Evolutionary conservation across 1,284 basidiomycete species (phyloP), one percentile per base, ranked within the genome.

Genomic region (Cryptococcus sp.): DNA sequence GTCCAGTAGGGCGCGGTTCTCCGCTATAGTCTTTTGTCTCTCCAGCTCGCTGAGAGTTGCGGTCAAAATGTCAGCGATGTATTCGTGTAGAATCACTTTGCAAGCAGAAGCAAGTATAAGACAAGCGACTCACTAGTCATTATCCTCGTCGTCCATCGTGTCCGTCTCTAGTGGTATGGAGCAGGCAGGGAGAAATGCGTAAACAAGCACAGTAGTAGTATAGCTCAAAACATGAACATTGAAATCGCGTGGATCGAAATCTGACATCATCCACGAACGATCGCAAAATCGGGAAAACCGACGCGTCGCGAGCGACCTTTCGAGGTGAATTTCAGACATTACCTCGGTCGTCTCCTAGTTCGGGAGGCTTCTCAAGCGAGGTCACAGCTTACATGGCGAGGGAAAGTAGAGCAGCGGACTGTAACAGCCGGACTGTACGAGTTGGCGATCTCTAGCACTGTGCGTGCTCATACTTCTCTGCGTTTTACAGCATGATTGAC

Each of bases 21-120:
- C 73, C 2, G 74, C 73, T 47, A 81, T 81, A 25, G 70, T 79
- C 58, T 75, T 72, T 52, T 71, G 74, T 11, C 80, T 72, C 63
- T 79, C 75, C 38, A 68, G 57, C 61, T 80, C 78, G 64, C 78
- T 80, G 54, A 20, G 17, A 22, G 17, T 13, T 19, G 43, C 11
- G 20, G 4, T 8, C n/a, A 47, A 22, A 16, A 10, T n/a, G 6
- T 27, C 27, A 23, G 43, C n/a, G 22, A 27, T 25, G 13, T 35
- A 38, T 23, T 19, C 13, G n/a, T n/a, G 15, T 19, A 4, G 5
- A 19, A 50, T 50, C 22, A 30, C 27, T 10, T 30, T 10, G 4
- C 27, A 30, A 4, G 27, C 27, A 30, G 27, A 25, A 30, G 4
- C 10, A 30, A 30, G 27, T 4, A 41, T 5, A 47, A 38, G 30